Conservation (phyloP, 345 rosid species). For the Melaleuca quinquenervia region DNA sequence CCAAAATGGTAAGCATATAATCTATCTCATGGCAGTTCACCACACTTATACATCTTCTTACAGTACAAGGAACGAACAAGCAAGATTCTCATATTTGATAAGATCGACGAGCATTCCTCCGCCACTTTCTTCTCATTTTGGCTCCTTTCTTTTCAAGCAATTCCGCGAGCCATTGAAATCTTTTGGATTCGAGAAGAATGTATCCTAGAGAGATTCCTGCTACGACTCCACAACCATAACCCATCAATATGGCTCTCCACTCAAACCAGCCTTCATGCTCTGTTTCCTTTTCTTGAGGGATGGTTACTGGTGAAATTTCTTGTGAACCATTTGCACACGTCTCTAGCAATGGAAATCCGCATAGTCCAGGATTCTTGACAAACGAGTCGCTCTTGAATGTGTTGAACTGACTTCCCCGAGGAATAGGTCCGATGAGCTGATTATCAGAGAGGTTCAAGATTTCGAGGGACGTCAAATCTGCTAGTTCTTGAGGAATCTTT, state of each 20-base stretch:
- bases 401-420: background rate
- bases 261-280: background rate
- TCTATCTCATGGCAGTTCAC: background rate
- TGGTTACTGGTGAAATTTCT: background rate
- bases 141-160: slow-evolving; percentile 34
- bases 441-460: background rate
- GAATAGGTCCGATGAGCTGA: background rate
- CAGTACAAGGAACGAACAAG: background rate
- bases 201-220: background rate
- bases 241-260: background rate
- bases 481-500: background rate
- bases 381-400: background rate
- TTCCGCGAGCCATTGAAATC: background rate
- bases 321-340: background rate
- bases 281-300: background rate
- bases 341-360: slow-evolving; percentile 2
- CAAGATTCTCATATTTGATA: background rate
- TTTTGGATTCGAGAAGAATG: background rate
- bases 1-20: background rate
- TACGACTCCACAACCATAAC: slow-evolving; percentile 6
- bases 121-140: slow-evolving; percentile 30
- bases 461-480: background rate
- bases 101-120: background rate
- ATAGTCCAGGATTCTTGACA: background rate
- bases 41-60: background rate